Base-by-base conservation (phyloP, 2,329 filamentous ascomycete genomes). In the Calonectria hawksworthii region DNA sequence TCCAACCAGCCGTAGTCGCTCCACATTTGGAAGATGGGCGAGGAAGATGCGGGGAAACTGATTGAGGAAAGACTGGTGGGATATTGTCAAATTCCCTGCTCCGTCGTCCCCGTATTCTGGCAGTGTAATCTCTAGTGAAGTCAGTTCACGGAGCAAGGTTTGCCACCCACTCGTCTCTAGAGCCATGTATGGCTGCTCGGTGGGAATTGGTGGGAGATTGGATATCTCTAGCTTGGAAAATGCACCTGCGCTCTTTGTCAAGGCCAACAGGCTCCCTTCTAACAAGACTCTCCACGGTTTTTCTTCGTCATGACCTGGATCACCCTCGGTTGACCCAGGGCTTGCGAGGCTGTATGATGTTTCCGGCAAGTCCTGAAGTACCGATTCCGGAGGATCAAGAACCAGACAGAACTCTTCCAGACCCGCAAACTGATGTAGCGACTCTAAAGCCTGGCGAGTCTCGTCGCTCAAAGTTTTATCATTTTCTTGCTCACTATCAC, bases 91-190 rank as follows among this genome's bases (percentile, higher is more conserved):
- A 7, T 3, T 26, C 8, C 54, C 54, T 4, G n/a, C 8, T 4
- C n/a, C n/a, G 16, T 14, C 3, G 9, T 59, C 32, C 4, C 1
- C 2, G 7, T n/a, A 16, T n/a, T 26, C 7, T 18, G 0, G 1
- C 4, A 59, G 21, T 14, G 32, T 38, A 9, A 59, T 59, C 11
- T 59, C n/a, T 7, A 59, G 32, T 11, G 32, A 59, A 14, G 32
- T 59, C 18, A 59, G 9, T 10, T n/a, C 32, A 0, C 26, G 54
- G 23, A 59, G 54, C 6, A 59, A 18, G 10, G 54, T 13, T 26
- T 26, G 34, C 54, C 54, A 59, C 5, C 36, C 32, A 16, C 16
- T 14, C 21, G 32, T 59, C 54, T 38, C 54, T 4, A 59, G 16
- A 36, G 32, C 32, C 36, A 14, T n/a, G 7, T 59, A 59, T 13